Base-by-base conservation (phyloP, 2,329 filamentous ascomycete species). In the Aspergillus oerlinghausenensis region DNA sequence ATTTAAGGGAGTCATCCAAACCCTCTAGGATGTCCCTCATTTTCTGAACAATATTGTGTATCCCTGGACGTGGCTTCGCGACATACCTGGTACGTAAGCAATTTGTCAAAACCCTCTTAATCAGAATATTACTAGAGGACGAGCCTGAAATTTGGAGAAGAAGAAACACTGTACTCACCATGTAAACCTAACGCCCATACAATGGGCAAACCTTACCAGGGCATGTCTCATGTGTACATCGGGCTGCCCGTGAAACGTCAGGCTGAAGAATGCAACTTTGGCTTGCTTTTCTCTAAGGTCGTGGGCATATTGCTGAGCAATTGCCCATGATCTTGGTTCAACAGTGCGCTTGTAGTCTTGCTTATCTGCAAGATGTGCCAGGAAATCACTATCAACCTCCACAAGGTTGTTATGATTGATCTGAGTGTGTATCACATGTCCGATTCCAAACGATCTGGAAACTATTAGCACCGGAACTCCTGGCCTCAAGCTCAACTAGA, bases 11-110 rank as follows among this genome's bases (percentile, higher is more conserved):
- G 29, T 82, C 78, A 26, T 83, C 85, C 35, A 91, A 88, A 7
- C 89, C 89, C 73, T 93, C 88, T 4, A 93, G 82, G 60, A 92
- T 91, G 73, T 92, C 92, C 80, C 92, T 89, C 66, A 91, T 88
- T 60, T 88, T 91, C 75, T 92, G 92, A 61, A 88, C 92, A 73
- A 90, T 88, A 49, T 88, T 81, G 74, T 92, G 92, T 9, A 92
- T 84, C 17, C 87, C 85, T 5, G 87, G 88, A 50, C 87, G 85
- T 14, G 89, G 88, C 70, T 89, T 90, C 4, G 89, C 89, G 1
- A 92, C 88, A 58, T 80, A 83, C 79, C 79, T 81, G 29, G 21
- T 11, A 32, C 2, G 10, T 9, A 6, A 8, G 42, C 2, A 10
- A 19, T 38, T 14, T 54, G 29, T 14, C 29, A 32, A 10, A 10